Conservation (phyloP, 1,139 yeast genomes). For the Saccharomyces hybrid region DNA sequence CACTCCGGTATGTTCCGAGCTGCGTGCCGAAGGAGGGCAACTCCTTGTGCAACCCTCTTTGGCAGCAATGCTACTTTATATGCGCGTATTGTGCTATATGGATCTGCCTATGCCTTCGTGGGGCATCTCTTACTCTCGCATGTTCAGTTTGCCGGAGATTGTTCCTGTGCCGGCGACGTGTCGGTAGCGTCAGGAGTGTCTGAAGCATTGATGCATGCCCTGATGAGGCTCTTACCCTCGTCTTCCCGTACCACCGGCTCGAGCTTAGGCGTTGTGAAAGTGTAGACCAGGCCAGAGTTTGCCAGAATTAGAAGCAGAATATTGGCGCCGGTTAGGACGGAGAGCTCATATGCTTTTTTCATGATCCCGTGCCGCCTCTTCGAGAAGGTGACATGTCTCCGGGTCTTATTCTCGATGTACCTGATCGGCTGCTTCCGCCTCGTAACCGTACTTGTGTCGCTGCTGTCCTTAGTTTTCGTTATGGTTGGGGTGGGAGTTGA, state of each 20-base stretch:
- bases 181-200: constrained; percentile 40
- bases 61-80: background rate
- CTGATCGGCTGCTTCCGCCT: constrained; percentile 93
- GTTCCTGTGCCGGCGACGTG: background rate
- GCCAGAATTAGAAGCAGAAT: constrained; percentile 86
- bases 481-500: background rate
- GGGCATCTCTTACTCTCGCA: too few species aligned
- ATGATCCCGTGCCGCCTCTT: constrained; percentile 96
- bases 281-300: constrained; percentile 93
- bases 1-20: constrained; percentile 24
- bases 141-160: background rate
- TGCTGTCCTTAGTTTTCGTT: background rate
- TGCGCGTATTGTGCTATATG: background rate
- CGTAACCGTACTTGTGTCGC: constrained; percentile 7
- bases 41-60: background rate
- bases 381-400: constrained; percentile 94
- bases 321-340: constrained; percentile 93
- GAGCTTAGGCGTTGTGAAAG: constrained; percentile 93
- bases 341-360: constrained; percentile 94
- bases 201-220: constrained; percentile 77
- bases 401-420: constrained; percentile 91
- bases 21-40: background rate
- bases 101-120: background rate
- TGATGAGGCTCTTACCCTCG: constrained; percentile 91
- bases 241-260: constrained; percentile 92